phyloP scores from a whole-genome alignment of 768 basidiomycete genomes.

The Tylopilus intermedius region DNA sequence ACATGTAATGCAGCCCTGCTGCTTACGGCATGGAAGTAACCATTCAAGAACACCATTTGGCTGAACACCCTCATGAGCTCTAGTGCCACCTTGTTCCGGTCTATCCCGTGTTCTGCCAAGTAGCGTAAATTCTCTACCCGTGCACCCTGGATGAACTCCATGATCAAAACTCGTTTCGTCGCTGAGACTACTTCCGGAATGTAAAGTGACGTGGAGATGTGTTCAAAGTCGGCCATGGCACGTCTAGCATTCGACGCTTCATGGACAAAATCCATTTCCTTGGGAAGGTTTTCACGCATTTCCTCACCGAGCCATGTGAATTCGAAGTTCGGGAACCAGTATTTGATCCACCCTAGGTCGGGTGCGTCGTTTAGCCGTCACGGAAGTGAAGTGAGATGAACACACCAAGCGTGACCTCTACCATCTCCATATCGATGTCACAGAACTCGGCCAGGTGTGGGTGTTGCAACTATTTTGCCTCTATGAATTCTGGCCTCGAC shows the following conservation, averaged over 20 bases:
- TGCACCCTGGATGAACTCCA: slow-evolving; percentile 91
- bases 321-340: slow-evolving; percentile 94
- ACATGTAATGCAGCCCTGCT: neutral
- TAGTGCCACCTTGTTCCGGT: slow-evolving; percentile 88
- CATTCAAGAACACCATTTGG: slow-evolving; percentile 93
- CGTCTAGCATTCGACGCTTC: slow-evolving; percentile 85
- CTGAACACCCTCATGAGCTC: slow-evolving; percentile 89
- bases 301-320: slow-evolving; percentile 92
- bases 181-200: slow-evolving; percentile 80
- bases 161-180: slow-evolving; percentile 80
- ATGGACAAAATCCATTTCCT: slow-evolving; percentile 91
- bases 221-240: slow-evolving; percentile 62
- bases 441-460: slow-evolving; percentile 91
- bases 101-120: slow-evolving; percentile 75
- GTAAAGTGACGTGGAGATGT: slow-evolving; percentile 75
- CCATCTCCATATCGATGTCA: slow-evolving; percentile 85
- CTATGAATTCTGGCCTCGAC: slow-evolving; percentile 2
- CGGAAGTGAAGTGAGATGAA: neutral
- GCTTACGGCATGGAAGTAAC: slow-evolving; percentile 80
- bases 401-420: slow-evolving; percentile 65
- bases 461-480: slow-evolving; percentile 65
- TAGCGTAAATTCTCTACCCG: slow-evolving; percentile 86
- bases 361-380: neutral
- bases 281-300: slow-evolving; percentile 87
- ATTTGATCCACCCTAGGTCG: slow-evolving; percentile 71